Evolutionary conservation across 352 stramenopile genomes (phyloP).

Genomic region (Lagenidium giganteum): DNA sequence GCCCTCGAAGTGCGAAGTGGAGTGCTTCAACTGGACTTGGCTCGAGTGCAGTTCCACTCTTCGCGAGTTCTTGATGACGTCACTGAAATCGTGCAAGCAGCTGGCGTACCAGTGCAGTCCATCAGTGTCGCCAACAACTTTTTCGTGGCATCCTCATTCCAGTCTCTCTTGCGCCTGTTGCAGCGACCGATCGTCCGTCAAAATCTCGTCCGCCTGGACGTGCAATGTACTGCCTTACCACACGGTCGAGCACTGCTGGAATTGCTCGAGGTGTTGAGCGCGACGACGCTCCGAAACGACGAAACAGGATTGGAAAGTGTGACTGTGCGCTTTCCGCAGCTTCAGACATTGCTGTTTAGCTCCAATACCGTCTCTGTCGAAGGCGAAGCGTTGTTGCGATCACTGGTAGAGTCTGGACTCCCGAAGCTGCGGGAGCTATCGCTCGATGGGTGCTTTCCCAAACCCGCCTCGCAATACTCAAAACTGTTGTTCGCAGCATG

Average conservation of each 20-base stretch:
- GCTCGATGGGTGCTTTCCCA: constrained; percentile 56
- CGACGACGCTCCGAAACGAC: constrained; percentile 12
- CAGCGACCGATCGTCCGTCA: constrained; percentile 26
- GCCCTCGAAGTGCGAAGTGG: constrained; percentile 31
- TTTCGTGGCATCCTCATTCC: constrained; percentile 47
- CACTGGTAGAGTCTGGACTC: constrained; percentile 33
- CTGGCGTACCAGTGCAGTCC: constrained; percentile 30
- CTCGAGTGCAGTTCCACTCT: constrained; percentile 45
- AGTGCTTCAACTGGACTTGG: constrained; percentile 40
- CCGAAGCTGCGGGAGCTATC: constrained; percentile 31
- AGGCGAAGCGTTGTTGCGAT: constrained; percentile 27
- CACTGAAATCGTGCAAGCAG: constrained; percentile 31
- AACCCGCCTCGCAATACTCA: too few species aligned
- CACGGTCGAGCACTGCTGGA: constrained; percentile 34
- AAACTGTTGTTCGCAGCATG: too few species aligned
- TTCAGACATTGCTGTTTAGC: constrained; percentile 57
- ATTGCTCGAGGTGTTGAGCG: constrained; percentile 33
- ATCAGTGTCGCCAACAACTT: constrained; percentile 59
- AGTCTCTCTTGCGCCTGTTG: constrained; percentile 40
- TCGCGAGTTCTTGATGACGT: constrained; percentile 45
- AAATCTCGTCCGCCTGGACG: constrained; percentile 25
- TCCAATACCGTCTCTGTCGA: constrained; percentile 63
- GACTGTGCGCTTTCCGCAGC: too few species aligned
- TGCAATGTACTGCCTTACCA: constrained; percentile 47
- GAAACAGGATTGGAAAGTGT: too few species aligned